Percentiles rank a stretch among this genome's conserved stretches.
Conservation (phyloP, 805 yeast species). For the Monosporozyma yasuniensis region DNA sequence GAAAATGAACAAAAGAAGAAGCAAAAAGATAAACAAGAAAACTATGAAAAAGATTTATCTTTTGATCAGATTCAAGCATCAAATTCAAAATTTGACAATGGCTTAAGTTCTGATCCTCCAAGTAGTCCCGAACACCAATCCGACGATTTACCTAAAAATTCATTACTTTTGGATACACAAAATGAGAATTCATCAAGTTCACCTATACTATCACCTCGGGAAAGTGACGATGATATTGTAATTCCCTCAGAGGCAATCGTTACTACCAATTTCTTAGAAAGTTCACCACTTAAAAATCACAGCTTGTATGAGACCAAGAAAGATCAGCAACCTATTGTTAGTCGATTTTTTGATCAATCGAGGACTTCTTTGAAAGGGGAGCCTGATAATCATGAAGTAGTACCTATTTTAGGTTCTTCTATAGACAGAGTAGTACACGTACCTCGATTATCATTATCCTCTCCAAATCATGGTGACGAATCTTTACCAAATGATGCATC, state of each 20-base stretch:
- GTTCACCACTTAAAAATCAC: constrained; percentile 10
- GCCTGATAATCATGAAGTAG: not conserved
- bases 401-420: not conserved
- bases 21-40: too few species aligned
- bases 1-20: too few species aligned
- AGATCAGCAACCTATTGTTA: not conserved
- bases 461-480: not conserved
- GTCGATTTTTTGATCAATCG: not conserved
- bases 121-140: not conserved
- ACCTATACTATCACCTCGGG: not conserved
- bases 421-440: not conserved
- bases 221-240: not conserved
- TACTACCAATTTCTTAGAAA: constrained; percentile 8
- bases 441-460: not conserved
- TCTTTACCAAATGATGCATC: not conserved
- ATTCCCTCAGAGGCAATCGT: constrained; percentile 1
- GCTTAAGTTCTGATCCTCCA: constrained; percentile 1
- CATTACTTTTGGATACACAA: not conserved
- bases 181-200: not conserved
- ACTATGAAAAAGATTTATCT: not conserved
- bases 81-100: not conserved
- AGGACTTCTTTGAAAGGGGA: not conserved
- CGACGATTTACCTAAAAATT: not conserved
- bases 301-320: not conserved
- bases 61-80: too few species aligned